Evolutionary conservation across 2,329 filamentous ascomycete genomes (phyloP).

Genomic region (Trichoderma harzianum): DNA sequence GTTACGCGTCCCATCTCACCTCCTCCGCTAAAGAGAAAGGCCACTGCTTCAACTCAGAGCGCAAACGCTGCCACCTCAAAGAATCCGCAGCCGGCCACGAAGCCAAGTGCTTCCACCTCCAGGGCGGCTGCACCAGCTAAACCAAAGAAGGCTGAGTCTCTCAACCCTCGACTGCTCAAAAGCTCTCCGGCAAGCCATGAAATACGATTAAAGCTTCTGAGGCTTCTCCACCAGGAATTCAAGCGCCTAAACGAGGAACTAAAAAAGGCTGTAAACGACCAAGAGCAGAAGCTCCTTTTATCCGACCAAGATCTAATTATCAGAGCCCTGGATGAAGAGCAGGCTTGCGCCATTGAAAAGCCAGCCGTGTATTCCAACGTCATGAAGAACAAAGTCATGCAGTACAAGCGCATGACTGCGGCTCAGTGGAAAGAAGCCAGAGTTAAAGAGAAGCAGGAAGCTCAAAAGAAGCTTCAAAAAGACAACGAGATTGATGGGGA

Average conservation of each 20-base stretch:
- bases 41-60: constrained; percentile 15
- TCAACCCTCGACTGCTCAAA: constrained; percentile 66
- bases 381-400: constrained; percentile 75
- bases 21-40: constrained; percentile 31
- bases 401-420: constrained; percentile 70
- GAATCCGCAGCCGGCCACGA: not conserved
- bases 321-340: constrained; percentile 72
- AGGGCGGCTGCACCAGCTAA: constrained; percentile 22
- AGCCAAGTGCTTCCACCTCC: constrained; percentile 1
- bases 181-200: constrained; percentile 55
- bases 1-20: constrained; percentile 34
- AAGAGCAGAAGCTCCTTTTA: constrained; percentile 52
- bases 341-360: constrained; percentile 66
- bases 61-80: constrained; percentile 17
- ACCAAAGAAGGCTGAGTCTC: constrained; percentile 43
- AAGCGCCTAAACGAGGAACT: constrained; percentile 64
- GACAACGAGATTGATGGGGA: constrained; percentile 31
- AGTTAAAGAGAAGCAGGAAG: constrained; percentile 37
- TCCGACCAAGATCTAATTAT: constrained; percentile 65
- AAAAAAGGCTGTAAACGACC: constrained; percentile 46
- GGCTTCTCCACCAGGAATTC: constrained; percentile 63
- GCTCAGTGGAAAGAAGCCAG: constrained; percentile 69
- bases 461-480: constrained; percentile 29
- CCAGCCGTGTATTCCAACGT: constrained; percentile 74
- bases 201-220: constrained; percentile 55